Percentiles rank a stretch among this genome's conserved stretches.
phyloP scores from a whole-genome alignment of 805 yeast genomes.

The Lipomyces kockii region DNA sequence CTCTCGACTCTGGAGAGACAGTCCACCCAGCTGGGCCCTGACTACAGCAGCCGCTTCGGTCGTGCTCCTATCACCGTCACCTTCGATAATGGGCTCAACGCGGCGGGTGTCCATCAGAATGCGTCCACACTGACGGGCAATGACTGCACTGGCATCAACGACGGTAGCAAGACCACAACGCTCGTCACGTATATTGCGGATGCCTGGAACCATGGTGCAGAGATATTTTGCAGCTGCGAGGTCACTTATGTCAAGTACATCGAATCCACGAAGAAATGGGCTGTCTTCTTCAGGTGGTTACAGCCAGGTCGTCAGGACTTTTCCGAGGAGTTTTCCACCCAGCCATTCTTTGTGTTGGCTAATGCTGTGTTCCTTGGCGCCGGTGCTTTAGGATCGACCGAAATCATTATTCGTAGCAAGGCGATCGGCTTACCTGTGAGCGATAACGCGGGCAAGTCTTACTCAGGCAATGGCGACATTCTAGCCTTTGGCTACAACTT shows the following conservation, averaged over 20 bases:
- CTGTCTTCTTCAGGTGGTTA: not conserved
- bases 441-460: not conserved
- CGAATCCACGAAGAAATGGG: not conserved
- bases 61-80: not conserved
- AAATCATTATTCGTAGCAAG: not conserved
- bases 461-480: not conserved
- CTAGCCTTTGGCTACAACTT: not conserved
- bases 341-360: not conserved
- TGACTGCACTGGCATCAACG: not conserved
- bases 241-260: not conserved
- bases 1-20: not conserved
- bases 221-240: conserved; percentile 1
- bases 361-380: not conserved
- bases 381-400: not conserved
- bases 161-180: not conserved
- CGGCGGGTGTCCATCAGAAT: not conserved
- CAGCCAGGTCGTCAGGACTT: not conserved
- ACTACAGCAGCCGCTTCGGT: not conserved
- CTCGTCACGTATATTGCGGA: not conserved
- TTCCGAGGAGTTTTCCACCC: not conserved
- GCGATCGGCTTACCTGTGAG: not conserved
- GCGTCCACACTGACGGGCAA: not conserved
- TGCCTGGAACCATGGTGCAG: not conserved
- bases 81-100: not conserved
- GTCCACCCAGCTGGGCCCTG: not conserved